These are phyloP conservation scores for Eleusine indica DNA, from an alignment of 176 grass and related monocot genomes.

Conservation along the genomic window DNA sequence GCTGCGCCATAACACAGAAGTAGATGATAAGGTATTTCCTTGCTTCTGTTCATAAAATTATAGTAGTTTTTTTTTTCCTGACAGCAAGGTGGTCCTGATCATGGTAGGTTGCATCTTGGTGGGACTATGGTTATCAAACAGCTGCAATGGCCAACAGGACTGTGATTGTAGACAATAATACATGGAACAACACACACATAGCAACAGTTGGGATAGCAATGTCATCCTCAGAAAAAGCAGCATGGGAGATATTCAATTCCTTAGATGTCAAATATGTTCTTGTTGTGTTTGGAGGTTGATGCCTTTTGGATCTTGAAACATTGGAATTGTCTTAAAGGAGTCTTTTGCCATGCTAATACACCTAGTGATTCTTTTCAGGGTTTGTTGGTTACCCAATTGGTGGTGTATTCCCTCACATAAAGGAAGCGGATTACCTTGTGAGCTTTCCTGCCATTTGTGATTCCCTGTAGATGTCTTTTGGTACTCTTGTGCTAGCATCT, in stretches of 20 bases:
- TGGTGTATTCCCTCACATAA: conserved; percentile 99
- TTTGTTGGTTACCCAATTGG: conserved; percentile 96
- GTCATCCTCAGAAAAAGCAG: conserved; percentile 97
- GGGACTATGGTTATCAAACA: conserved; percentile 99
- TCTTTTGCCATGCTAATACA: conserved; percentile 14
- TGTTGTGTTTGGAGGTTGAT: conserved; percentile 97
- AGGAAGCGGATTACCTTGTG: conserved; percentile 97
- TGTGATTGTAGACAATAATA: conserved; percentile 99
- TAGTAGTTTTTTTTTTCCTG: no score
- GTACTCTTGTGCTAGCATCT: no score
- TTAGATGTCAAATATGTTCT: conserved; percentile 99
- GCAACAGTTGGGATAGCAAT: conserved; percentile 98
- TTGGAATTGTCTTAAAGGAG: conserved; percentile 31
- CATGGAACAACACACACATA: conserved; percentile 99
- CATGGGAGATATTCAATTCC: conserved; percentile 97
- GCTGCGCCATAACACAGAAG: conserved; percentile 97
- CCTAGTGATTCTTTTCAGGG: conserved; percentile 53
- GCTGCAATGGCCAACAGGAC: conserved; percentile 99
- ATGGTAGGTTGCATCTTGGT: conserved; percentile 95
- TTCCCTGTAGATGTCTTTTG: no score
- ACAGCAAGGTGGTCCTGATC: neutral
- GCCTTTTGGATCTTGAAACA: neutral
- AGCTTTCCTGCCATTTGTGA: conserved; percentile 36
- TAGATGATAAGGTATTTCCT: conserved; percentile 86
- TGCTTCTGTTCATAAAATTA: conserved; percentile 3